phyloP scores from a whole-genome alignment of 257 asterid species.

The Solanum virginianum region DNA sequence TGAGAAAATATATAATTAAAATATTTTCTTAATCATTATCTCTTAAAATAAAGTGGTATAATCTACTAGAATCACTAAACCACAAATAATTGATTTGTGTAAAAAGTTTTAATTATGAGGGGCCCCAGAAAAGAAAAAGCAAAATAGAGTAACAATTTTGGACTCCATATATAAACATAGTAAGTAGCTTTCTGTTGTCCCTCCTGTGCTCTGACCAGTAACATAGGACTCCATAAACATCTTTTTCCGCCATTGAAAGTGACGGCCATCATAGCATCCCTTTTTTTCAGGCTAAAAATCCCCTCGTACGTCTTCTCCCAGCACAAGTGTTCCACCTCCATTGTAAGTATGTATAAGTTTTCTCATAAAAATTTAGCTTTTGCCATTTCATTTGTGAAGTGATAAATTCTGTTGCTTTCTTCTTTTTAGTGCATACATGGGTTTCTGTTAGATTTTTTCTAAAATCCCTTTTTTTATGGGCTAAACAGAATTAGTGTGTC shows the following conservation, averaged over 20 bases:
- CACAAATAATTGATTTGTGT: neutral
- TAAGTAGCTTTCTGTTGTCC: neutral
- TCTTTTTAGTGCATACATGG: neutral
- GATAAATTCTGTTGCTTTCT: neutral
- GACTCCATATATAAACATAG: neutral
- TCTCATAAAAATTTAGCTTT: neutral
- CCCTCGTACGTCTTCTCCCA: neutral
- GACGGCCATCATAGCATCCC: neutral
- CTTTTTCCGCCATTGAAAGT: neutral
- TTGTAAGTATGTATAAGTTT: neutral
- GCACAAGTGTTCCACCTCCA: neutral
- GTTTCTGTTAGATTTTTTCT: neutral
- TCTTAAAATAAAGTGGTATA: too few relatives aligned
- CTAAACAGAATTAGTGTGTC: too few relatives aligned
- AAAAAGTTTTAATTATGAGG: neutral
- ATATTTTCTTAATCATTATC: too few relatives aligned
- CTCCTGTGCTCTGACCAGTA: too few relatives aligned
- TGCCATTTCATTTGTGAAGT: neutral
- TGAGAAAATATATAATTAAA: too few relatives aligned
- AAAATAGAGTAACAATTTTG: neutral
- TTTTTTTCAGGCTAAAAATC: neutral
- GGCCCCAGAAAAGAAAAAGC: neutral
- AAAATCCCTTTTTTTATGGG: neutral
- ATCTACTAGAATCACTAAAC: neutral
- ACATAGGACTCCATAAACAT: too few relatives aligned